phyloP scores from a whole-genome alignment of 2,329 filamentous ascomycete genomes.

The Monilinia polystroma region DNA sequence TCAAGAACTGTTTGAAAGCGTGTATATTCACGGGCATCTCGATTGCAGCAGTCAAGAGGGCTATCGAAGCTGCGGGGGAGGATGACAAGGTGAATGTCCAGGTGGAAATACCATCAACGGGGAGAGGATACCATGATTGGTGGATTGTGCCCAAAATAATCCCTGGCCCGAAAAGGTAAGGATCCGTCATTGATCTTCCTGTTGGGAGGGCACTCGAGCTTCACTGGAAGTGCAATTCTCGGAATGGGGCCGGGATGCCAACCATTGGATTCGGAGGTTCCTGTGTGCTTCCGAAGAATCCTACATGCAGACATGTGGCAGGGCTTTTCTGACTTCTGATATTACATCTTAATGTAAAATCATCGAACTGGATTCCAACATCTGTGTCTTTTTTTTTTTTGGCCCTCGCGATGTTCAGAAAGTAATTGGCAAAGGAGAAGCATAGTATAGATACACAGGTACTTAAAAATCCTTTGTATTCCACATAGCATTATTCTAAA shows the following conservation, averaged over 20 bases:
- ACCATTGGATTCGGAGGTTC: not conserved
- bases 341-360: not conserved
- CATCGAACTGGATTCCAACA: not conserved
- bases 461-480: not conserved
- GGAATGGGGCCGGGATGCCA: not conserved
- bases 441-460: not conserved
- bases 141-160: slow-evolving; percentile 57
- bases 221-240: not conserved
- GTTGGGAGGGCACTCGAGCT: slow-evolving; percentile 10
- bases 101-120: slow-evolving; percentile 53
- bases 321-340: not conserved
- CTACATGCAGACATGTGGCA: not conserved
- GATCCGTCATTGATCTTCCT: not conserved
- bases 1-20: slow-evolving; percentile 63
- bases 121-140: slow-evolving; percentile 61
- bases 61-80: slow-evolving; percentile 44
- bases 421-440: no score
- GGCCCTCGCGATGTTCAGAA: not conserved
- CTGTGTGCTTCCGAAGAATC: not conserved
- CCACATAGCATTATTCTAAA: not conserved
- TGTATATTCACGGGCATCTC: slow-evolving; percentile 69
- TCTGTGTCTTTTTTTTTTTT: not conserved
- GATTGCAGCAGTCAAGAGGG: slow-evolving; percentile 59
- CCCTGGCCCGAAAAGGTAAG: not conserved
- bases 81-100: slow-evolving; percentile 42